Evolutionary conservation across 495 filamentous ascomycete genomes (phyloP).

Genomic region (Podospora bellae-mahoneyi): DNA sequence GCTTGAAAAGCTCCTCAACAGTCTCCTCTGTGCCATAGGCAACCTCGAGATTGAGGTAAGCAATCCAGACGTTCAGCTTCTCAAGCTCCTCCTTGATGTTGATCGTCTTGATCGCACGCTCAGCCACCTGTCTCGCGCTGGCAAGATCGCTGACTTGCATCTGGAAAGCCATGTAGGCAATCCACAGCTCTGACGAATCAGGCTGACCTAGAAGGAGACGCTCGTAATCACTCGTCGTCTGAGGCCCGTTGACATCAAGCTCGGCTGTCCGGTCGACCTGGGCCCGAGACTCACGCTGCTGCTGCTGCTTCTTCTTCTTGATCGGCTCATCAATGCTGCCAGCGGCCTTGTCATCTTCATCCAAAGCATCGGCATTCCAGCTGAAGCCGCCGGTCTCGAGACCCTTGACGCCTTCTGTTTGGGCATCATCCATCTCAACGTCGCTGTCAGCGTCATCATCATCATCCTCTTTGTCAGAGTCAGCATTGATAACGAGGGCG

Average conservation of each 20-base stretch:
- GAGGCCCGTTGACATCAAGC: slow-evolving; percentile 84
- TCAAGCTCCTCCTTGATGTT: slow-evolving; percentile 81
- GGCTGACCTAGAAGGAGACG: slow-evolving; percentile 88
- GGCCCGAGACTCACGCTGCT: slow-evolving; percentile 72
- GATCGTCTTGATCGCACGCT: slow-evolving; percentile 85
- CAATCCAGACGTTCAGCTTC: slow-evolving; percentile 93
- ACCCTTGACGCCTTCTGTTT: slow-evolving; percentile 43
- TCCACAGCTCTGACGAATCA: slow-evolving; percentile 85
- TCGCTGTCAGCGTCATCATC: slow-evolving; percentile 41
- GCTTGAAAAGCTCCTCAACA: slow-evolving; percentile 84
- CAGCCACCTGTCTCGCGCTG: slow-evolving; percentile 80
- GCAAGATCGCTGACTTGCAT: slow-evolving; percentile 82
- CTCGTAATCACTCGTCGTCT: slow-evolving; percentile 86
- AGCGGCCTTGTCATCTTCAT: slow-evolving; percentile 42
- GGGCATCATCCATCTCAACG: slow-evolving; percentile 47
- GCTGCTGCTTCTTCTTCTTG: slow-evolving; percentile 70
- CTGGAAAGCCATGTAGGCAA: slow-evolving; percentile 95
- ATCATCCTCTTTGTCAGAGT: slow-evolving; percentile 48
- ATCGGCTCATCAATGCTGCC: slow-evolving; percentile 40
- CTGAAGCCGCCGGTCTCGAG: slow-evolving; percentile 81
- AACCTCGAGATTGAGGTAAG: slow-evolving; percentile 89
- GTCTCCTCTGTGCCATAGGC: slow-evolving; percentile 81
- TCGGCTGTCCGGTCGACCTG: slow-evolving; percentile 85
- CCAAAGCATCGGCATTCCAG: slow-evolving; percentile 66
- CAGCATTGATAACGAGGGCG: slow-evolving; percentile 50